phyloP scores from a whole-genome alignment of 805 yeast species.

The Candida sphagnicola region DNA sequence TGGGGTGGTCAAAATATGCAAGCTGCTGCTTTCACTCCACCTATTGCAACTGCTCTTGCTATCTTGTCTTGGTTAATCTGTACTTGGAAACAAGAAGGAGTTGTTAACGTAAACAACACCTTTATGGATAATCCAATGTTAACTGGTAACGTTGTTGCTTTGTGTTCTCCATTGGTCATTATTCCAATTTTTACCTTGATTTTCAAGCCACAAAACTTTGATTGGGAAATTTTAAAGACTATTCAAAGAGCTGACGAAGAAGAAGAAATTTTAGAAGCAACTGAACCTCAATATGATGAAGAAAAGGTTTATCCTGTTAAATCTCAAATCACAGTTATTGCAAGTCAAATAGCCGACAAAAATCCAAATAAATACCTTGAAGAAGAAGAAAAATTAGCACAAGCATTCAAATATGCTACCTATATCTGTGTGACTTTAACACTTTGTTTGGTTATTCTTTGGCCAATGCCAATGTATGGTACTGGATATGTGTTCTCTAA shows the following conservation, averaged over 20 bases:
- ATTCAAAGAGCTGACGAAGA: slow-evolving; percentile 71
- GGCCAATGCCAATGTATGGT: slow-evolving; percentile 98
- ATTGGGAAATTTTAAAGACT: slow-evolving; percentile 59
- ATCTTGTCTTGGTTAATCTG: slow-evolving; percentile 53
- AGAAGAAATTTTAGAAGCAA: slow-evolving; percentile 53
- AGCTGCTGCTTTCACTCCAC: slow-evolving; percentile 76
- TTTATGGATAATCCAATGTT: slow-evolving; percentile 87
- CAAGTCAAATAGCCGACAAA: slow-evolving; percentile 31
- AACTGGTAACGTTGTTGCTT: slow-evolving; percentile 81
- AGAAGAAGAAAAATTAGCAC: slow-evolving; percentile 50
- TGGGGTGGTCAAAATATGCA: slow-evolving; percentile 60
- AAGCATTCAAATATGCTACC: slow-evolving; percentile 60
- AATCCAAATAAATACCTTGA: slow-evolving; percentile 23
- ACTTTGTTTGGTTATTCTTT: slow-evolving; percentile 60
- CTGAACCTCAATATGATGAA: slow-evolving; percentile 12
- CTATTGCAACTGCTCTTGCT: slow-evolving; percentile 71
- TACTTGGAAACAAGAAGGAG: slow-evolving; percentile 31
- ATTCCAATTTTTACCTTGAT: slow-evolving; percentile 61
- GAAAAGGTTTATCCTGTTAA: slow-evolving; percentile 31
- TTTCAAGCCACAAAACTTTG: slow-evolving; percentile 69
- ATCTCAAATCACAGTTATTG: slow-evolving; percentile 37
- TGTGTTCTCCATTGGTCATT: slow-evolving; percentile 65
- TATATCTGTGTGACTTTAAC: slow-evolving; percentile 59
- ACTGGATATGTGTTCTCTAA: slow-evolving; percentile 69
- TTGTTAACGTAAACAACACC: slow-evolving; percentile 42